These are phyloP conservation scores for Tolypocladium album DNA, from an alignment of 2,329 filamentous ascomycete genomes.

Conservation along the genomic window DNA sequence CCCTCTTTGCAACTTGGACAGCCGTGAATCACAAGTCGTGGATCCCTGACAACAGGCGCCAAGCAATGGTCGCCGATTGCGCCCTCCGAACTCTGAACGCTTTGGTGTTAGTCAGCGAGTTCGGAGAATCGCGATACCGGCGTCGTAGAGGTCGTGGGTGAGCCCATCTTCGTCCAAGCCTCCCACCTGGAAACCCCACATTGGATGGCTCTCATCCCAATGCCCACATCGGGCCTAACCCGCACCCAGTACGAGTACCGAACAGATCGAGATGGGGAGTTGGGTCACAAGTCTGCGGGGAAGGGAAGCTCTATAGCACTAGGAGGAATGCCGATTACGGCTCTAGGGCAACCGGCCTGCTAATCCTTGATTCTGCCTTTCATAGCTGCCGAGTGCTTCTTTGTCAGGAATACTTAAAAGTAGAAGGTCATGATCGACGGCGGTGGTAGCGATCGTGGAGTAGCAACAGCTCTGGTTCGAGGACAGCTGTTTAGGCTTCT, in stretches of 20 bases:
- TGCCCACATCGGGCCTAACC: not conserved
- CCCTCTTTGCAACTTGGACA: not conserved
- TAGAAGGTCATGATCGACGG: too few species aligned
- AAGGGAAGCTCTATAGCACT: not conserved
- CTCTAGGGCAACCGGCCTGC: not conserved
- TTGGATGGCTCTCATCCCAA: not conserved
- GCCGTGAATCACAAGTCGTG: not conserved
- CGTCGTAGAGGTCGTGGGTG: not conserved
- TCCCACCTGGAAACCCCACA: not conserved
- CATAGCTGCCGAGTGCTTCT: too few species aligned
- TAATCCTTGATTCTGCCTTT: too few species aligned
- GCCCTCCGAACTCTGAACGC: not conserved
- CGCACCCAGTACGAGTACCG: not conserved
- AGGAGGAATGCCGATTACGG: not conserved
- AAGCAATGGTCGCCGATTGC: not conserved
- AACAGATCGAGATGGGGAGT: not conserved
- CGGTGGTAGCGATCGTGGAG: too few species aligned
- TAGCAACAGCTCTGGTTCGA: too few species aligned
- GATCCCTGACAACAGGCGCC: not conserved
- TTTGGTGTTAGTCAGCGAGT: not conserved
- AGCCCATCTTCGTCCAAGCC: not conserved
- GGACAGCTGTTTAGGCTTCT: too few species aligned
- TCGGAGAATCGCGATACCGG: not conserved
- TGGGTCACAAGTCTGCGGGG: not conserved
- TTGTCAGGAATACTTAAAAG: too few species aligned